Percentiles rank a stretch among this genome's conserved stretches.
These are phyloP conservation scores for Aspergillus homomorphus DNA, from an alignment of 495 filamentous ascomycete genomes.

Conservation along the genomic window DNA sequence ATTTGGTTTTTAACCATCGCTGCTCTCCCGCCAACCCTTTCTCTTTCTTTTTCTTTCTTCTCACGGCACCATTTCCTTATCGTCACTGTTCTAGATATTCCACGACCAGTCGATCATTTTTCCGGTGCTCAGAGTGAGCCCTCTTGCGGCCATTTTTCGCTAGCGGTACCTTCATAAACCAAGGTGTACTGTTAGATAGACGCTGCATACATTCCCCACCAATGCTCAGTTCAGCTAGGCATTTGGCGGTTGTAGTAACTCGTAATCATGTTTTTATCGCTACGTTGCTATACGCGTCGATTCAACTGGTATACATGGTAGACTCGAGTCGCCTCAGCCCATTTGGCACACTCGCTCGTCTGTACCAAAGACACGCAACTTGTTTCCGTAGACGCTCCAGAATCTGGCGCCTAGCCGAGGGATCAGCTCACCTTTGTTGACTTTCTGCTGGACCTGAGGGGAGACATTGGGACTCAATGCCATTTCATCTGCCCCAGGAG, in stretches of 20 bases:
- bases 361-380: slow-evolving; percentile 63
- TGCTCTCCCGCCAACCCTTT: slow-evolving; percentile 14
- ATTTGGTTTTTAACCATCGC: not conserved
- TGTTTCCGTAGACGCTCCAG: slow-evolving; percentile 63
- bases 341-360: slow-evolving; percentile 51
- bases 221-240: not conserved
- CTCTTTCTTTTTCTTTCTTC: slow-evolving; percentile 33
- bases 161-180: slow-evolving; percentile 64
- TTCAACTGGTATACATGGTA: not conserved
- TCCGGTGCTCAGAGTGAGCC: slow-evolving; percentile 56
- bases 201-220: slow-evolving; percentile 51
- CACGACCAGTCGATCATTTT: slow-evolving; percentile 62
- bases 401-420: slow-evolving; percentile 50
- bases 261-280: not conserved
- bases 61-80: slow-evolving; percentile 59
- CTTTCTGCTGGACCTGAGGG: slow-evolving; percentile 11
- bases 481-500: not conserved
- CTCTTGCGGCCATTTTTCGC: slow-evolving; percentile 61
- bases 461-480: not conserved
- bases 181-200: slow-evolving; percentile 74
- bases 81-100: slow-evolving; percentile 51
- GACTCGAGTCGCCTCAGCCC: slow-evolving; percentile 13
- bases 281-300: not conserved
- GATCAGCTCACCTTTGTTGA: slow-evolving; percentile 34
- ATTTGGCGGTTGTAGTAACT: not conserved